phyloP scores from a whole-genome alignment of 2,329 filamentous ascomycete genomes.

The Phialophora tarda region DNA sequence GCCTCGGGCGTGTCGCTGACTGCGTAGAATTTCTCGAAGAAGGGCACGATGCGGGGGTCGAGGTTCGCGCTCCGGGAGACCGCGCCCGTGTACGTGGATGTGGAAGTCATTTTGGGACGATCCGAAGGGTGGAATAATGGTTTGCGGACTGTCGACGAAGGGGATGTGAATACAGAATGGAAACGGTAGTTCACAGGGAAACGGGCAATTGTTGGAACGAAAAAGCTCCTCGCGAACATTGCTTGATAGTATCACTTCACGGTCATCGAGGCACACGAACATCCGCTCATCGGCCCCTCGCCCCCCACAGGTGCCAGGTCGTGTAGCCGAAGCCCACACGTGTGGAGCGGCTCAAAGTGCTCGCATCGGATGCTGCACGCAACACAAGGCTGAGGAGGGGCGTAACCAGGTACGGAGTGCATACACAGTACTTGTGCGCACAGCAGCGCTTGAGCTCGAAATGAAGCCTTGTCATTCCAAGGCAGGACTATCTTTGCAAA shows the following conservation, averaged over 20 bases:
- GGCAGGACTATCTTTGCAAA: not conserved
- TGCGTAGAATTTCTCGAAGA: constrained; percentile 41
- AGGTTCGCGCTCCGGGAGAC: constrained; percentile 21
- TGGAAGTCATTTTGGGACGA: not conserved
- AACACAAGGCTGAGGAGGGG: not conserved
- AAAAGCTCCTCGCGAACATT: not conserved
- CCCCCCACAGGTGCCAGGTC: not conserved
- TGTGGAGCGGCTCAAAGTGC: not conserved
- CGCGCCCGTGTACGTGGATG: constrained; percentile 32
- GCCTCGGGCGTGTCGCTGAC: constrained; percentile 48
- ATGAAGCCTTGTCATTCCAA: not conserved
- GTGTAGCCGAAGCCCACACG: not conserved
- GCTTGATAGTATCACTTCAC: not conserved
- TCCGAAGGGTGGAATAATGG: not conserved
- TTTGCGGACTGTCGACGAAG: not conserved
- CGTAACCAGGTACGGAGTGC: not conserved
- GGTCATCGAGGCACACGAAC: not conserved
- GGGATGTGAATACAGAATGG: too few relatives aligned
- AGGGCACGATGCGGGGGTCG: constrained; percentile 36
- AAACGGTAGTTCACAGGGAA: not conserved
- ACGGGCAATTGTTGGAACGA: not conserved
- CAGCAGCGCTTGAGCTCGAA: not conserved
- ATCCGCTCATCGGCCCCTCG: not conserved
- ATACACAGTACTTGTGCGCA: too few relatives aligned
- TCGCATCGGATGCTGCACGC: constrained; percentile 7